phyloP scores from a whole-genome alignment of 345 rosid genomes.

The Euphorbia pulcherrima region DNA sequence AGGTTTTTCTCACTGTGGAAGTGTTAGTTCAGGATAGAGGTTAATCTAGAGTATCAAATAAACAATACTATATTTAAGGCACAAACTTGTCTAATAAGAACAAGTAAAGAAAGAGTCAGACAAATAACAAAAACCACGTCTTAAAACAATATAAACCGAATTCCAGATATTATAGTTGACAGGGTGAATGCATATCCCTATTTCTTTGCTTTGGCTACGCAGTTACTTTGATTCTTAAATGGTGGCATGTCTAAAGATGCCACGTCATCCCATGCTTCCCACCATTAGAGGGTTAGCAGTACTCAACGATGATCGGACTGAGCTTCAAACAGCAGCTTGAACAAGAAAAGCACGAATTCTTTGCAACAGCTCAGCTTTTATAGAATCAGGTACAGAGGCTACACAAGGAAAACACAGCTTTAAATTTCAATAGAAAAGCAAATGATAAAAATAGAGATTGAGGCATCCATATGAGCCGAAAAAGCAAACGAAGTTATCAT shows the following conservation, averaged over 20 bases:
- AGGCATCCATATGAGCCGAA: neutral
- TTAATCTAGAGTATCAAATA: neutral
- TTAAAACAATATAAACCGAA: neutral
- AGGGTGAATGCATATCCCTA: neutral
- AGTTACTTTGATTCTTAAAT: neutral
- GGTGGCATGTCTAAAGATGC: neutral
- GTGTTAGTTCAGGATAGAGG: no score
- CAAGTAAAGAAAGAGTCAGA: neutral
- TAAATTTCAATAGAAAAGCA: neutral
- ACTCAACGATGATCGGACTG: conserved; percentile 6
- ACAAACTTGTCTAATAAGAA: neutral
- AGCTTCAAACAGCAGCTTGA: conserved; percentile 37
- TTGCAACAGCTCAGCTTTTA: conserved; percentile 67
- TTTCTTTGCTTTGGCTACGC: neutral
- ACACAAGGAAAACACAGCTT: conserved; percentile 22
- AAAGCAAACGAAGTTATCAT: neutral
- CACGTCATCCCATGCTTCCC: conserved; percentile 8
- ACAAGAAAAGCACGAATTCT: conserved; percentile 51
- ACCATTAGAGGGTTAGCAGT: neutral
- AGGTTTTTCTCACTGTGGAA: no score
- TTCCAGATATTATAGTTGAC: neutral
- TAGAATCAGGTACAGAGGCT: conserved; percentile 67
- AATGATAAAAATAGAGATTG: neutral
- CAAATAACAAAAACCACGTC: neutral
- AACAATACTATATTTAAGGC: no score